These are phyloP conservation scores for Nyctanthes arbortristis DNA, from an alignment of 257 asterid genomes.

Conservation along the genomic window DNA sequence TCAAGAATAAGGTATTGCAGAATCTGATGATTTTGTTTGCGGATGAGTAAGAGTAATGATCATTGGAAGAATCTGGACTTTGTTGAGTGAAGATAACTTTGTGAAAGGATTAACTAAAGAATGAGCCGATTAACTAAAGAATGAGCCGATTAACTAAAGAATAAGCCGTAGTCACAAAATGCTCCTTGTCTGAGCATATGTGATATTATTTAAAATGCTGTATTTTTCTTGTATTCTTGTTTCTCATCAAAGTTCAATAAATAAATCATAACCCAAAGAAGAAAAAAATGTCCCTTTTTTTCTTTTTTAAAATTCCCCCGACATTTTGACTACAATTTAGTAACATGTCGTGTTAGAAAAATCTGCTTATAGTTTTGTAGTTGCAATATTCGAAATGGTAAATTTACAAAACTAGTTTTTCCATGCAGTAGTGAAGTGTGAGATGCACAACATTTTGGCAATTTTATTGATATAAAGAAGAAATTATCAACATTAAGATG, in stretches of 20 bases:
- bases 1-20: constrained; percentile 63
- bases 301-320: background rate
- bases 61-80: constrained; percentile 4
- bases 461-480: background rate
- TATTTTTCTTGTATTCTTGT: constrained; percentile 1
- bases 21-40: background rate
- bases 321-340: background rate
- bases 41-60: constrained; percentile 13
- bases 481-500: background rate
- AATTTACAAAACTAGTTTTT: background rate
- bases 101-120: constrained; percentile 12
- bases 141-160: constrained; percentile 1
- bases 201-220: background rate
- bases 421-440: background rate
- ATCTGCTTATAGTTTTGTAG: background rate
- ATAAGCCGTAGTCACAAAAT: constrained; percentile 3
- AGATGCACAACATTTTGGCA: background rate
- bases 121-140: too few species aligned
- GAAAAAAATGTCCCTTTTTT: background rate
- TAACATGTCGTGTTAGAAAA: background rate
- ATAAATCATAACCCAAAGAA: constrained; percentile 5
- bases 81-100: constrained; percentile 1
- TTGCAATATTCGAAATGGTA: background rate
- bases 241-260: background rate
- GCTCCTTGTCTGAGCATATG: background rate